Percentiles rank a stretch among this genome's conserved stretches.
Evolutionary conservation across 441 rosid genomes (phyloP).

Genomic region (Populus trichocarpa): DNA sequence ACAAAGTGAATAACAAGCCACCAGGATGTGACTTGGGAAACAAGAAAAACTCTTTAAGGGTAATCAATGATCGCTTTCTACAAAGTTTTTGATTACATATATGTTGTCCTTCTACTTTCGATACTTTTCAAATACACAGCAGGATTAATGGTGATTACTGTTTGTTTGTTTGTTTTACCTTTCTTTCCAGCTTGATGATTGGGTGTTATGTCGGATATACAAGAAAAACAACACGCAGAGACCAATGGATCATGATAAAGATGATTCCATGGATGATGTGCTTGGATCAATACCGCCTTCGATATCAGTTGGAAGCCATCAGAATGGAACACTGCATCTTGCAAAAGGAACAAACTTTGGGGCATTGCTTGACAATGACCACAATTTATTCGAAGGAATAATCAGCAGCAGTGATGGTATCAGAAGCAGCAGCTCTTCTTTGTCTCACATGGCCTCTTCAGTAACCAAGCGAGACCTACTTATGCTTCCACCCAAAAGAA

Average conservation of each 20-base stretch:
- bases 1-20: slow-evolving; percentile 53
- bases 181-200: slow-evolving; percentile 66
- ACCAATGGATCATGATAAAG: slow-evolving; percentile 41
- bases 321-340: slow-evolving; percentile 18
- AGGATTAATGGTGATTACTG: not conserved
- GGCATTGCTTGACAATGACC: slow-evolving; percentile 45
- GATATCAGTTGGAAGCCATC: slow-evolving; percentile 19
- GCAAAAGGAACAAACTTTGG: slow-evolving; percentile 32
- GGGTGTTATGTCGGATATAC: slow-evolving; percentile 87
- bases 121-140: not conserved
- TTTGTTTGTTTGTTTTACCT: not conserved
- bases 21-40: slow-evolving; percentile 43
- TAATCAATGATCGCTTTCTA: slow-evolving; percentile 21
- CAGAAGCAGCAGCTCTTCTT: slow-evolving; percentile 17
- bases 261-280: slow-evolving; percentile 49
- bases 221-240: slow-evolving; percentile 68
- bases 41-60: slow-evolving; percentile 80
- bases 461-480: slow-evolving; percentile 31
- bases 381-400: slow-evolving; percentile 56
- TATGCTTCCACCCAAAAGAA: slow-evolving; percentile 33
- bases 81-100: not conserved
- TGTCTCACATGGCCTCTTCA: slow-evolving; percentile 23
- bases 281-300: slow-evolving; percentile 33
- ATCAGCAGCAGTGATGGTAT: slow-evolving; percentile 16
- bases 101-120: not conserved